phyloP scores from a whole-genome alignment of 768 basidiomycete genomes.

The Dentipellis fragilis region DNA sequence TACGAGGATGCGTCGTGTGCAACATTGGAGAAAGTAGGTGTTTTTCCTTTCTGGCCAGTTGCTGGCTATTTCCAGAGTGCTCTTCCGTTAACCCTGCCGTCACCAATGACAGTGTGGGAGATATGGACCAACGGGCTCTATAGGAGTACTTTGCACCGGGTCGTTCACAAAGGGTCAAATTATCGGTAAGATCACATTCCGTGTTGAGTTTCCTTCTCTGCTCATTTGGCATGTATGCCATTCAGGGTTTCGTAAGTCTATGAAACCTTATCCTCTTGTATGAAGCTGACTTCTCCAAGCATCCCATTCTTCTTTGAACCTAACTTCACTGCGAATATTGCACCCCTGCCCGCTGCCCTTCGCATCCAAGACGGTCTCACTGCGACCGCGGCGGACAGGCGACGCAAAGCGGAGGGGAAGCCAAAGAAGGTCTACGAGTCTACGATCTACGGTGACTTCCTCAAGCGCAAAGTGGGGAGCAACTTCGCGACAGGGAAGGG shows the following conservation, averaged over 20 bases:
- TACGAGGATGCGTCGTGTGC: slow-evolving; percentile 76
- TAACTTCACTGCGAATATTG: slow-evolving; percentile 62
- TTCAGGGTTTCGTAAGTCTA: slow-evolving; percentile 59
- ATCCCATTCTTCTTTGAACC: slow-evolving; percentile 95
- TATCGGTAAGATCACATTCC: slow-evolving; percentile 33
- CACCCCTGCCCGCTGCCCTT: slow-evolving; percentile 52
- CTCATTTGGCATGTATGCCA: not conserved
- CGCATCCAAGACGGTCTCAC: slow-evolving; percentile 28
- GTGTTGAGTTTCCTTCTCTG: not conserved
- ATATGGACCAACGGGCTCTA: slow-evolving; percentile 85
- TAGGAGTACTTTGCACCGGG: slow-evolving; percentile 81
- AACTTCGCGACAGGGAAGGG: slow-evolving; percentile 50
- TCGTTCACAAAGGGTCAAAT: slow-evolving; percentile 65
- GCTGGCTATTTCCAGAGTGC: not conserved
- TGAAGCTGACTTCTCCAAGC: slow-evolving; percentile 24
- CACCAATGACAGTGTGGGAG: slow-evolving; percentile 65
- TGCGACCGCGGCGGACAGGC: slow-evolving; percentile 8
- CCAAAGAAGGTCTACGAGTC: slow-evolving; percentile 29
- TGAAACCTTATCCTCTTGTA: not conserved
- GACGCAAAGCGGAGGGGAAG: slow-evolving; percentile 8
- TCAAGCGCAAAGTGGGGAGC: slow-evolving; percentile 57
- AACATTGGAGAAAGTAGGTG: slow-evolving; percentile 85
- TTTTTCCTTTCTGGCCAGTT: not conserved
- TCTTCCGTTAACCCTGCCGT: not conserved
- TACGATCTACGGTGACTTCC: slow-evolving; percentile 71